Percentiles rank a stretch among this genome's conserved stretches.
Conservation (phyloP, 306 rosid genomes). For the Rosa persica region DNA sequence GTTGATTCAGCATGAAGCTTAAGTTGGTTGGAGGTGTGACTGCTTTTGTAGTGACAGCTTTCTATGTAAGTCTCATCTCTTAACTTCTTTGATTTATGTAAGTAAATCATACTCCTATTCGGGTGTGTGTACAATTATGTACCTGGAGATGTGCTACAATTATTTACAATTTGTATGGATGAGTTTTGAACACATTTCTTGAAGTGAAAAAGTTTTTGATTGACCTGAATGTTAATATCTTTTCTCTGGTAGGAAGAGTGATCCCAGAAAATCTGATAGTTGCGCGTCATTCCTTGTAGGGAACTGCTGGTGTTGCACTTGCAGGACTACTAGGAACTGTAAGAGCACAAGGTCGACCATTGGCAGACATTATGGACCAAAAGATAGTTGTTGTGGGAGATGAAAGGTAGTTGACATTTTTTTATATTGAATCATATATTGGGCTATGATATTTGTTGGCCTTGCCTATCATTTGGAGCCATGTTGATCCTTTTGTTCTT, state of each 20-base stretch:
- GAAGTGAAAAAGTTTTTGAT: too few relatives aligned
- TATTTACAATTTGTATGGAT: too few relatives aligned
- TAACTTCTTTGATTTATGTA: constrained; percentile 4
- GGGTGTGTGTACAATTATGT: not conserved
- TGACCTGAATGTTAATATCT: too few relatives aligned
- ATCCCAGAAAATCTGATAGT: too few relatives aligned
- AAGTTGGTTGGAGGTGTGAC: constrained; percentile 96
- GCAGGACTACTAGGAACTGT: constrained; percentile 95
- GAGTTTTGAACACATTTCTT: too few relatives aligned
- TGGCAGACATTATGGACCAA: constrained; percentile 77
- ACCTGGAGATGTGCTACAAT: too few relatives aligned
- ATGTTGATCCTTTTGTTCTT: constrained; percentile 25
- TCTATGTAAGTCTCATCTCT: constrained; percentile 51
- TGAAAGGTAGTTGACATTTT: constrained; percentile 71
- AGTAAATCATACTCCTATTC: not conserved
- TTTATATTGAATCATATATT: too few relatives aligned
- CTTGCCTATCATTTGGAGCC: constrained; percentile 23
- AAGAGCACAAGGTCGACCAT: constrained; percentile 90
- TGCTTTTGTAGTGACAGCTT: constrained; percentile 96
- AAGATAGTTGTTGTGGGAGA: constrained; percentile 98
- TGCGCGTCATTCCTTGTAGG: constrained; percentile 52
- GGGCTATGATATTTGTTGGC: constrained; percentile 25
- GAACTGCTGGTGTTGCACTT: constrained; percentile 99
- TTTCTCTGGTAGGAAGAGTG: too few relatives aligned
- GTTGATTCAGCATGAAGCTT: constrained; percentile 99